Base-by-base conservation (phyloP, 306 rosid genomes). In the Dalbergia cultrata region DNA sequence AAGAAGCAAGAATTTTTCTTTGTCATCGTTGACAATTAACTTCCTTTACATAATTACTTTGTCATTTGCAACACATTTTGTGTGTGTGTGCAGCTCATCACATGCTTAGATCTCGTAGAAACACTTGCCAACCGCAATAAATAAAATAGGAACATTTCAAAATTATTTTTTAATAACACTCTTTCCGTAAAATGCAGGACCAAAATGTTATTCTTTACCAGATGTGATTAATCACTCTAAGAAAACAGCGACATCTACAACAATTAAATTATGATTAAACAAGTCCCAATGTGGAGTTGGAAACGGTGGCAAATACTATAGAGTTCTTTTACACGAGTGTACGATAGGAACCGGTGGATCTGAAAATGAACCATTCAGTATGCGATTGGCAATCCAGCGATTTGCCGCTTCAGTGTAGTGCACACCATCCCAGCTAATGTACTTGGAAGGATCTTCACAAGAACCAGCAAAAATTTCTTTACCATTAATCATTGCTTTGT, bases 341-440 rank as follows among this genome's bases (percentile, higher is more conserved):
- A 83, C 49, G 63, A 94, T 84, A 16, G 92, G 82, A 81, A 87
- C 3, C 0, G 85, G 88, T 17, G 95, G 94, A 73, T 92, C 90
- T 4, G 98, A 86, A 44, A 89, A 85, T 0, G 90, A 92, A 58
- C 98, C 97, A 31, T 72, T 52, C 35, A 87, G 6, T 47, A 94
- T 83, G 0, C 79, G 87, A 61, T 82, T 71, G 8, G 94, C 88
- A 74, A 92, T 75, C 98, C 97, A 94, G 21, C 17, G 75, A 74
- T 94, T 92, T 10, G 98, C 97, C 70, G 96, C 92, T 49, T 92
- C 97, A 0, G 96, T 90, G 77, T 94, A 90, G 77, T 92, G 98
- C 5, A 92, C 92, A 0, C 98, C 97, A 87, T 94, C 98, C 98
- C 98, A 94, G n/a, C 97, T 94, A 2, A 94, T 87, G 44, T 89